Evolutionary conservation across 1,284 basidiomycete genomes (phyloP).

Genomic region (Meira nashicola): DNA sequence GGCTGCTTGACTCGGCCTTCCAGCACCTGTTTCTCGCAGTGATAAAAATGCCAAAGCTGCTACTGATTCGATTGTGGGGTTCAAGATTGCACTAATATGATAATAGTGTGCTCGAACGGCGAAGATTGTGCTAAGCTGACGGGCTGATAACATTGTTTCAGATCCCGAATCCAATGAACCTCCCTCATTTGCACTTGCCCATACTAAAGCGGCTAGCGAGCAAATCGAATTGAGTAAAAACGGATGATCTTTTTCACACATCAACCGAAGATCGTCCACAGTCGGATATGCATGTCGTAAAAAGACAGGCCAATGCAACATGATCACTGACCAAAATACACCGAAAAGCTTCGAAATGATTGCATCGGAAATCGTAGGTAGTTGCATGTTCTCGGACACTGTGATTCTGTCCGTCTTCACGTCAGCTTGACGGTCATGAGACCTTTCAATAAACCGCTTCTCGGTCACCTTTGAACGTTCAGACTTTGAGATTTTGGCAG

Average conservation of each 20-base stretch:
- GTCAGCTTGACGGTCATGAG: no score
- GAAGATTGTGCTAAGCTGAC: constrained; percentile 27
- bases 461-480: no score
- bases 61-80: constrained; percentile 32
- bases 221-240: constrained; percentile 33
- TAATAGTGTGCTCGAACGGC: constrained; percentile 27
- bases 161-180: not conserved
- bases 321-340: constrained; percentile 30
- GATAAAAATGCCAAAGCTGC: constrained; percentile 38
- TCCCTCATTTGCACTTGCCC: constrained; percentile 16
- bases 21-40: constrained; percentile 34
- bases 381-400: not conserved
- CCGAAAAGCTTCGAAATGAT: constrained; percentile 30
- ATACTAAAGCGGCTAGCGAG: constrained; percentile 28
- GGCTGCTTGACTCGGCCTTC: constrained; percentile 27
- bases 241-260: constrained; percentile 30
- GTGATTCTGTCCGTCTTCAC: not conserved
- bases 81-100: constrained; percentile 31
- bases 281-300: constrained; percentile 23
- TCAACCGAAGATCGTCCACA: constrained; percentile 18
- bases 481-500: no score
- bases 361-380: constrained; percentile 17
- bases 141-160: not conserved
- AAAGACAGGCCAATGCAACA: constrained; percentile 32
- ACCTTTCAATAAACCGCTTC: no score